Percentiles rank a stretch among this genome's conserved stretches.
These are phyloP conservation scores for Vaccinium vitisidaea DNA, from an alignment of 148 eudicot species.

Conservation along the genomic window DNA sequence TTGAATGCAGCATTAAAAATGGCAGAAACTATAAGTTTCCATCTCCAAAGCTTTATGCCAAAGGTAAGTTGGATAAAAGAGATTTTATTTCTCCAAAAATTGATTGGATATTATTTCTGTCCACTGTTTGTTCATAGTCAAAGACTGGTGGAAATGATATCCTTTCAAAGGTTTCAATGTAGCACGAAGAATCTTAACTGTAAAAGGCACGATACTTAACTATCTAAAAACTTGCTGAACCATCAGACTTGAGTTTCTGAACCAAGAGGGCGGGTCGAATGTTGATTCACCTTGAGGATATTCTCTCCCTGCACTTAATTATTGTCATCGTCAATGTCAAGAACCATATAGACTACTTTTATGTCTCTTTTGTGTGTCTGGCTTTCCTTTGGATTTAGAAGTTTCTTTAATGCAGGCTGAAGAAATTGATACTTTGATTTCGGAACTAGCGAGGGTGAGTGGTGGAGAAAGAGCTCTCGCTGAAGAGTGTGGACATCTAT, in stretches of 20 bases:
- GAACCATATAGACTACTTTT: neutral
- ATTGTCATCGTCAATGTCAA: neutral
- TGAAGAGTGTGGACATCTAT: conserved; percentile 64
- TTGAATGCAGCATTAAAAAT: conserved; percentile 52
- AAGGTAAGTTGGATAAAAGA: conserved; percentile 39
- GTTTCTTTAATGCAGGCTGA: conserved; percentile 54
- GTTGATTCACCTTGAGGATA: neutral
- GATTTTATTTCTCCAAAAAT: neutral
- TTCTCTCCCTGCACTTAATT: neutral
- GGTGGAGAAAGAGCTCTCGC: conserved; percentile 51
- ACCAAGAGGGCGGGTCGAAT: neutral
- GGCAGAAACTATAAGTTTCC: conserved; percentile 46
- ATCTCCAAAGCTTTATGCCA: conserved; percentile 46
- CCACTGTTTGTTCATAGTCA: neutral
- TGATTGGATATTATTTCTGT: neutral
- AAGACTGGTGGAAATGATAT: neutral
- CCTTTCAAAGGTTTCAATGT: neutral
- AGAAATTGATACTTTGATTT: conserved; percentile 47
- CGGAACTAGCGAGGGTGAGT: conserved; percentile 56
- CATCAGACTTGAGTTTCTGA: neutral
- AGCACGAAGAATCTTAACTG: neutral
- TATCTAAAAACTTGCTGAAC: neutral
- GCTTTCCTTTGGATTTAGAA: neutral
- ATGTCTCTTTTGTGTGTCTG: neutral
- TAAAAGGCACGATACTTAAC: neutral